Base-by-base conservation (phyloP, 1,139 yeast species). In the Geotrichum reessii region DNA sequence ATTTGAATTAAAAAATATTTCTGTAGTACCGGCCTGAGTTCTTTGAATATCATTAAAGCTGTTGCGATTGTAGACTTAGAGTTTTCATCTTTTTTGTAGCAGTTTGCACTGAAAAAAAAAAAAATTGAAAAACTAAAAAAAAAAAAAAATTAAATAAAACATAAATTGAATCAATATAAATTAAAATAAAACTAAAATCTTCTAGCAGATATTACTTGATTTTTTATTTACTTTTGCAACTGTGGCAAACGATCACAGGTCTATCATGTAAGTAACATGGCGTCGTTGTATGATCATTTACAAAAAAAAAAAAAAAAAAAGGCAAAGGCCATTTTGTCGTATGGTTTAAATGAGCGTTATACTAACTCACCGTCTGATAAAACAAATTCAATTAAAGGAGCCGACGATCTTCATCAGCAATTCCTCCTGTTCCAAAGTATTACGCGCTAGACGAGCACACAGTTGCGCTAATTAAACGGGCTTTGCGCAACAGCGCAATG, bases 391-490 rank as follows among this genome's bases (percentile, higher is more conserved):
- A 14, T 33, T 33, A n/a, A n/a, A 37, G 44, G 44, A 37, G 44
- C 44, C 44, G 21, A 37, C 44, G n/a, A 3, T 37, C n/a, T 17
- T 37, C 44, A 46, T 12, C 53, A 50, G 17, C 31, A 24, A 25
- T 21, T 22, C 25, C 47, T 7, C 21, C 53, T 14, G 28, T 48
- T 25, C 55, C 59, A 17, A 57, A 57, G 49, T 53, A 53, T 50
- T 57, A 57, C 40, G 59, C 59, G 8, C 40, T 57, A 14, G 59
- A 57, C 28, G 57, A 57, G 21, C 54, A 57, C 25, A 57, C 59
- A 3, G 19, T 57, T 19, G 44, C 25, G 17, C 52, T 57, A 24
- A 57, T 57, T 24, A 53, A 50, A 27, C 40, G 28, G 17, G 59
- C 57, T 6, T 46, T 57, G 50, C 57, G 52, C 33, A 53, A 44